Conservation (phyloP, 73 alveolate genomes). For the Vitrella brassicaformis region DNA sequence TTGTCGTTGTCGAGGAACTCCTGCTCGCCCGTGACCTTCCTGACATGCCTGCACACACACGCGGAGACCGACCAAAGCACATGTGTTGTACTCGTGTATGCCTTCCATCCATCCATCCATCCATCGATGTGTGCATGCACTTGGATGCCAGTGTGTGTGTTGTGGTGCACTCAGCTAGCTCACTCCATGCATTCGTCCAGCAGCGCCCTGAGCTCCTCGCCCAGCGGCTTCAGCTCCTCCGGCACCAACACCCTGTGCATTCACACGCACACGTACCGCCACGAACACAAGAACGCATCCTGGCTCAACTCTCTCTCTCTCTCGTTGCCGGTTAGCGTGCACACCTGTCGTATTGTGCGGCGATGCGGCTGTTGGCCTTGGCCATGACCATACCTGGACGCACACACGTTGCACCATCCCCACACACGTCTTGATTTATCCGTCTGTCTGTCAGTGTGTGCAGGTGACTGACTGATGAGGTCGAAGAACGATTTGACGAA, state of each 20-base stretch:
- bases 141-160: too few relatives aligned
- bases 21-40: neutral
- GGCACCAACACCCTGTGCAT: neutral
- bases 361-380: neutral
- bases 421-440: too few relatives aligned
- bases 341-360: neutral
- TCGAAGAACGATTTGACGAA: slow-evolving; percentile 24
- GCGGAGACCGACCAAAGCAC: too few relatives aligned
- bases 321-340: neutral
- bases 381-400: neutral
- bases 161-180: too few relatives aligned
- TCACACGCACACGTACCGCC: neutral
- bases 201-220: neutral
- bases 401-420: too few relatives aligned
- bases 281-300: neutral
- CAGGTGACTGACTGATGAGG: too few relatives aligned
- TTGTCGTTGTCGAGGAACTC: neutral
- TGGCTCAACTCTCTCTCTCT: neutral
- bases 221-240: neutral
- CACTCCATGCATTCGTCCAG: too few relatives aligned
- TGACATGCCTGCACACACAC: neutral
- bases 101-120: too few relatives aligned
- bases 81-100: too few relatives aligned
- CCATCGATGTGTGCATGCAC: too few relatives aligned
- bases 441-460: too few relatives aligned